phyloP scores from a whole-genome alignment of 139 green algal genomes.

The Trebouxia sp. region DNA sequence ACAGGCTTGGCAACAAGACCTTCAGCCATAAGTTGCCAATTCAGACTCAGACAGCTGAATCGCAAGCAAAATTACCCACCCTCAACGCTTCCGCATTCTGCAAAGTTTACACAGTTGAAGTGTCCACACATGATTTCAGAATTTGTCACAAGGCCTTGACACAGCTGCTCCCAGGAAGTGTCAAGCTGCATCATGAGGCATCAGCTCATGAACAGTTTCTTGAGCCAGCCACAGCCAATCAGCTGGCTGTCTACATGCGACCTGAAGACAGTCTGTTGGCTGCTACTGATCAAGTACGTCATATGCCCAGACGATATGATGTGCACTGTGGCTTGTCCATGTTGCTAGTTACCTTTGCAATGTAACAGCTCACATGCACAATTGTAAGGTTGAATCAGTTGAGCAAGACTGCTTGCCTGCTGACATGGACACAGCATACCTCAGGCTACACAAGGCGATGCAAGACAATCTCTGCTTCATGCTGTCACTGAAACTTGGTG shows the following conservation, averaged over 20 bases:
- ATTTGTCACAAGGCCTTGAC: neutral
- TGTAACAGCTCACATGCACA: no score
- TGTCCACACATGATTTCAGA: neutral
- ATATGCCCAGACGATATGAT: neutral
- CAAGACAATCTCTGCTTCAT: no score
- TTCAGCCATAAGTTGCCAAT: conserved; percentile 15
- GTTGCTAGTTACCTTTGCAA: no score
- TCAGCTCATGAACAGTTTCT: neutral
- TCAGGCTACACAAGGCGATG: no score
- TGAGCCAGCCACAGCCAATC: neutral
- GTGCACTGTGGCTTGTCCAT: neutral
- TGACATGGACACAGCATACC: no score
- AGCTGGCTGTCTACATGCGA: neutral
- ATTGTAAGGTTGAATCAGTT: no score
- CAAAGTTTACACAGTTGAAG: neutral
- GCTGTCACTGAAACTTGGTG: neutral
- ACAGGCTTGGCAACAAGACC: conserved; percentile 10
- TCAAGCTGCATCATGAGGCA: neutral
- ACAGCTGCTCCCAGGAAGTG: neutral
- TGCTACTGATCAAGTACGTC: neutral
- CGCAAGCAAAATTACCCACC: no score
- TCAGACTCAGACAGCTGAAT: neutral
- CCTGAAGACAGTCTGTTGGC: neutral
- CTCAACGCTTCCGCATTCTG: neutral
- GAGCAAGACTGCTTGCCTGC: no score